phyloP scores from a whole-genome alignment of 225 moss, liverwort and hornwort species.

The Polytrichum formosum region DNA sequence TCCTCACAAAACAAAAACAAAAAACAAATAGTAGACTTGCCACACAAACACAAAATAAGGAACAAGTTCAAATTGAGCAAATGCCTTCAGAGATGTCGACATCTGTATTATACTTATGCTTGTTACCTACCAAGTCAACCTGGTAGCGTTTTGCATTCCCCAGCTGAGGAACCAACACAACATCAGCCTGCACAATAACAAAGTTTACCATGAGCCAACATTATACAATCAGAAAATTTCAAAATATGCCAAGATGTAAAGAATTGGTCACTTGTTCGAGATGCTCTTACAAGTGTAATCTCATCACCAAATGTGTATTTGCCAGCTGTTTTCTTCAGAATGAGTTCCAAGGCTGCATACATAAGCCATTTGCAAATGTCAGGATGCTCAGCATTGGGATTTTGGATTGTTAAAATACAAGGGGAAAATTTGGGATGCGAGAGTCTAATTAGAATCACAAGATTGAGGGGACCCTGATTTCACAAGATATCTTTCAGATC shows the following conservation, averaged over 20 bases:
- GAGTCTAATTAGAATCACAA: background rate
- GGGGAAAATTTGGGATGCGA: background rate
- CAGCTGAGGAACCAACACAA: constrained; percentile 58
- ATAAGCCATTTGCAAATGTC: background rate
- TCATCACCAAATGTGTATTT: constrained; percentile 78
- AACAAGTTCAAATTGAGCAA: background rate
- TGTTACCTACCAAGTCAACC: constrained; percentile 54
- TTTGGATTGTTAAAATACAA: background rate
- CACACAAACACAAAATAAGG: background rate
- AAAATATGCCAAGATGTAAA: constrained; percentile 15
- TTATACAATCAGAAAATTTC: background rate
- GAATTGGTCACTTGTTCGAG: background rate
- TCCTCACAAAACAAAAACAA: too few species aligned
- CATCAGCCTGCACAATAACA: constrained; percentile 62
- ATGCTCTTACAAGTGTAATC: constrained; percentile 64
- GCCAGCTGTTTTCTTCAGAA: constrained; percentile 52
- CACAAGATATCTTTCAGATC: too few species aligned
- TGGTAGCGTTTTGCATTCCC: constrained; percentile 51
- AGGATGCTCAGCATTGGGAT: background rate
- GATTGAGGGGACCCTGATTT: background rate
- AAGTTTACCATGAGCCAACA: background rate
- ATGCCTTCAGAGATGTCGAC: background rate
- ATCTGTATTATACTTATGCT: background rate
- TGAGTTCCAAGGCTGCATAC: constrained; percentile 56
- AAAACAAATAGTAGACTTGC: background rate